Evolutionary conservation across 1,139 yeast genomes (phyloP).

Genomic region (Suhomyces atakaporum): DNA sequence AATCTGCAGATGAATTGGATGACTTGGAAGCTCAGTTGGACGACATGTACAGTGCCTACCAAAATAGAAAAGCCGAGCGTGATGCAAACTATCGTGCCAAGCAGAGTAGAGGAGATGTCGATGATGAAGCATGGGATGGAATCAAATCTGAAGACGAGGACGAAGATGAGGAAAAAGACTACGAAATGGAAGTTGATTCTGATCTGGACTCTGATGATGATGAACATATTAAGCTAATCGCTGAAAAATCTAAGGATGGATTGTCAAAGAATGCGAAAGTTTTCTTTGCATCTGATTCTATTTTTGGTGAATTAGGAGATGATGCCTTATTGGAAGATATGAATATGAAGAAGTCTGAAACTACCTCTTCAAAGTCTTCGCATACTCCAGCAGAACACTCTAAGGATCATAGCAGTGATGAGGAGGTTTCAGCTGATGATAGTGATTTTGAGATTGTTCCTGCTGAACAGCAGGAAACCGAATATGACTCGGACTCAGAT

Average conservation of each 20-base stretch:
- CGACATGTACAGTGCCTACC: conserved; percentile 75
- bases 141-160: conserved; percentile 49
- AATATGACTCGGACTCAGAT: conserved; percentile 49
- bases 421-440: conserved; percentile 16
- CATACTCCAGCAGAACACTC: neutral
- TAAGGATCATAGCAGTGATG: conserved; percentile 16
- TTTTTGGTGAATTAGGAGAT: conserved; percentile 66
- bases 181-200: conserved; percentile 45
- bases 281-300: conserved; percentile 73
- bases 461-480: conserved; percentile 18
- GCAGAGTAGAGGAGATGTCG: conserved; percentile 75
- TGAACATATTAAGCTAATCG: conserved; percentile 67
- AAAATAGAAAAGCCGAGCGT: conserved; percentile 71
- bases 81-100: conserved; percentile 82
- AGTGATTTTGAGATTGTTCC: conserved; percentile 25
- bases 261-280: conserved; percentile 72
- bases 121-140: conserved; percentile 89
- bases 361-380: neutral
- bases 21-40: conserved; percentile 80
- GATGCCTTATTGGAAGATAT: conserved; percentile 39
- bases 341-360: conserved; percentile 12
- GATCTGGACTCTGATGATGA: conserved; percentile 69
- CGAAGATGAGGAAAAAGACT: conserved; percentile 45
- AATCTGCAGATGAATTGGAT: conserved; percentile 63
- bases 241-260: conserved; percentile 52